Evolutionary conservation across 441 rosid species (phyloP).

Genomic region (Adansonia grandidieri): DNA sequence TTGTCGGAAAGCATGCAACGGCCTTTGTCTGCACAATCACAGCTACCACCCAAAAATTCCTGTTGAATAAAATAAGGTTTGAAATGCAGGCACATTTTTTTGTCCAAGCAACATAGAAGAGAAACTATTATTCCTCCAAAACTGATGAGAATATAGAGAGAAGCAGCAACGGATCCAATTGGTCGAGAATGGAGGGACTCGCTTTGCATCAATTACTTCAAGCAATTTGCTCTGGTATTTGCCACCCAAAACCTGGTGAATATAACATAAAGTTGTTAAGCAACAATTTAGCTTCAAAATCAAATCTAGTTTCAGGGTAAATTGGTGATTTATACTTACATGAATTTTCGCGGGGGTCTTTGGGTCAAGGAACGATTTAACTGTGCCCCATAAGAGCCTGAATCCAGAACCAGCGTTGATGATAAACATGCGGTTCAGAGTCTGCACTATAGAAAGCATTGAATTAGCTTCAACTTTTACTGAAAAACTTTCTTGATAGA

Average conservation of each 20-base stretch:
- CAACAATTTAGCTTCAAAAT: neutral
- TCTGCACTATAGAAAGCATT: neutral
- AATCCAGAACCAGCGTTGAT: neutral
- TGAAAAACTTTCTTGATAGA: no score
- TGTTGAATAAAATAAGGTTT: slow-evolving; percentile 29
- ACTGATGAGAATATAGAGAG: neutral
- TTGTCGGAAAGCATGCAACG: slow-evolving; percentile 88
- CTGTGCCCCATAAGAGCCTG: slow-evolving; percentile 61
- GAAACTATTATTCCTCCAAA: neutral
- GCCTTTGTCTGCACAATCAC: slow-evolving; percentile 76
- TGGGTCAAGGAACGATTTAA: slow-evolving; percentile 57
- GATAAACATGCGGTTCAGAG: slow-evolving; percentile 2
- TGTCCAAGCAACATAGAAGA: neutral
- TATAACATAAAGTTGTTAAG: slow-evolving; percentile 27
- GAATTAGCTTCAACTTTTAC: neutral
- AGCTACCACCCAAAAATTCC: slow-evolving; percentile 81
- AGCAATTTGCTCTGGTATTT: slow-evolving; percentile 86
- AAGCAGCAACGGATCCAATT: no score
- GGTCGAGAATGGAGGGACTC: slow-evolving; percentile 12
- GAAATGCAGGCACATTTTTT: neutral
- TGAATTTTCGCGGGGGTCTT: slow-evolving; percentile 52
- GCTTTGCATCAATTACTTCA: slow-evolving; percentile 78
- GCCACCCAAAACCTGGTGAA: slow-evolving; percentile 69
- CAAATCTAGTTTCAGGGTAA: neutral
- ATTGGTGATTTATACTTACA: slow-evolving; percentile 30